Percentiles rank a stretch among this genome's conserved stretches.
These are phyloP conservation scores for Pseudocercospora eumusae DNA, from an alignment of 2,329 filamentous ascomycete genomes.

Conservation along the genomic window DNA sequence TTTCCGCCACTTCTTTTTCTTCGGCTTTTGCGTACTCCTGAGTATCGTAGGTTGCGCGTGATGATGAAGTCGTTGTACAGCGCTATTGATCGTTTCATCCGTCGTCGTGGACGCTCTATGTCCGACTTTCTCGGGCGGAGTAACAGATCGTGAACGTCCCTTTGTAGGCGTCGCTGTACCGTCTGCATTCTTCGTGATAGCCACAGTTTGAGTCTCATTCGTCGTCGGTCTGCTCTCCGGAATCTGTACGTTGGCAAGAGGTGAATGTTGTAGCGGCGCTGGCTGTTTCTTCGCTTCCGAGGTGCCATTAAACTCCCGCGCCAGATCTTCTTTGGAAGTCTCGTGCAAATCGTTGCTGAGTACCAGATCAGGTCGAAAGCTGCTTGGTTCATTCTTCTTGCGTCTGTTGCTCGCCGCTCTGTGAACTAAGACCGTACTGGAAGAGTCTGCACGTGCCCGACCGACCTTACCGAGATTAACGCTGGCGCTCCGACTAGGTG, in stretches of 20 bases:
- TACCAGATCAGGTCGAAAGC: conserved; percentile 34
- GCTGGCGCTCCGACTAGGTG: conserved; percentile 24
- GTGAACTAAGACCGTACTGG: conserved; percentile 38
- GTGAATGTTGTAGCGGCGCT: conserved; percentile 9
- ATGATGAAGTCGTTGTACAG: conserved; percentile 1
- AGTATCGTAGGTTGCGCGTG: not conserved
- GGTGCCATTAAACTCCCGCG: conserved; percentile 8
- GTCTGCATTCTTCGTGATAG: not conserved
- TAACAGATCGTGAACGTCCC: conserved; percentile 7
- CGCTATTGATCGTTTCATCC: conserved; percentile 9
- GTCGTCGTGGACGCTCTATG: conserved; percentile 17
- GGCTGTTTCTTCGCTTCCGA: not conserved
- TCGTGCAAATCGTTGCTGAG: conserved; percentile 23
- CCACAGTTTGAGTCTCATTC: not conserved
- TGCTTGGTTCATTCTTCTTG: conserved; percentile 29
- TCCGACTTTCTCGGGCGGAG: conserved; percentile 12
- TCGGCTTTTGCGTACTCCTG: conserved; percentile 10
- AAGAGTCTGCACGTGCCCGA: conserved; percentile 36
- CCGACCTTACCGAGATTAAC: conserved; percentile 19
- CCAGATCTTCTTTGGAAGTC: conserved; percentile 24
- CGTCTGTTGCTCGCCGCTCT: conserved; percentile 39
- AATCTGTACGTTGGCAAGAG: conserved; percentile 9
- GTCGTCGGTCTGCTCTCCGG: not conserved
- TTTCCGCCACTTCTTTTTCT: conserved; percentile 18
- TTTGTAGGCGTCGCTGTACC: not conserved